Evolutionary conservation across 371 early-diverging fungal genomes (phyloP), one percentile per base, ranked within the genome.

Genomic region (Phascolomyces articulosus): DNA sequence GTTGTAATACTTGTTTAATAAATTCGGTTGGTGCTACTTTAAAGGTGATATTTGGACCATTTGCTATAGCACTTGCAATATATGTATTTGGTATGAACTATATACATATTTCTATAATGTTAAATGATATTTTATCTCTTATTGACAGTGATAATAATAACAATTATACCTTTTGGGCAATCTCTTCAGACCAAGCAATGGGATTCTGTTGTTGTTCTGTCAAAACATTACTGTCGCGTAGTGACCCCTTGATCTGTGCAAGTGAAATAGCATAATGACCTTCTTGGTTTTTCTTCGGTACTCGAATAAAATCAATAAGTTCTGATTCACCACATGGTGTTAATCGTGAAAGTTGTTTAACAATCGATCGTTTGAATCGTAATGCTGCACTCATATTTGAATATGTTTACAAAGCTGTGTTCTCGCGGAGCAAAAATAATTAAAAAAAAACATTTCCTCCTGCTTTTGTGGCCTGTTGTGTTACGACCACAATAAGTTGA

Each of bases 21-120:
- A 91, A 85, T 21, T 71, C 70, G 3, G 73, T 53, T 23, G 77
- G 84, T 63, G 85, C 76, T 34, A 93, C 85, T 40, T 68, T 65
- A 74, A 95, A 94, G 65, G 91, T 87, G 56, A 95, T 63, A 69
- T 91, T 91, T 13, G 88, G 87, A 0, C 95, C 94, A 8, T 71
- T 65, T 16, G 89, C 82, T 13, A 78, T 71, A 3, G 75, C 88
- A 16, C 74, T 71, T 15, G 78, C 72, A 53, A 94, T 82, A 40
- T 58, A 60, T 1, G 58, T n/a, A 55, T 75, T 64, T 13, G 67
- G 60, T 34, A 60, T 58, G 61, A 79, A 74, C 79, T 69, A 34
- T 60, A 16, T 4, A 26, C 15, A 31, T 1, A 26, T 28, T 31
- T 29, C 8, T 21, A 11, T 31, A 34, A n/a, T n/a, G n/a, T n/a